A percentile compares a stretch with the other conserved stretches of the same genome.
Conservation (phyloP, 495 filamentous ascomycete genomes). For the Aspergillus conjunctus region DNA sequence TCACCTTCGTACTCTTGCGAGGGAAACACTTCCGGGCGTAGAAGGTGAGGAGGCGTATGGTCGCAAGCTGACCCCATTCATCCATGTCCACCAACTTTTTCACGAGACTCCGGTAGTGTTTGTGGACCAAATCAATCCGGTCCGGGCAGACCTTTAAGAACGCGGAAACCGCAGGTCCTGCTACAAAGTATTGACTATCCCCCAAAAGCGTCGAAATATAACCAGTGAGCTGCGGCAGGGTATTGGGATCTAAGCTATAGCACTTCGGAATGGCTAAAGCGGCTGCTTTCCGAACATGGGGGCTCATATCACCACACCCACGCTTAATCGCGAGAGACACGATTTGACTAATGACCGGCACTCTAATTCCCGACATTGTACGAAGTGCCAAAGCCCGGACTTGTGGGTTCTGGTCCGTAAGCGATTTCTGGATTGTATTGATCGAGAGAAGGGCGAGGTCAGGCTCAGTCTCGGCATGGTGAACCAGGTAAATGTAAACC, state of each 20-base stretch:
- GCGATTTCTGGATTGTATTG: slow-evolving; percentile 96
- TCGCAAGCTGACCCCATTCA: slow-evolving; percentile 92
- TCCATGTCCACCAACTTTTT: slow-evolving; percentile 98
- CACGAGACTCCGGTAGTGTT: slow-evolving; percentile 79
- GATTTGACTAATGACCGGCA: slow-evolving; percentile 98
- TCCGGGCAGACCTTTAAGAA: slow-evolving; percentile 89
- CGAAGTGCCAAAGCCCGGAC: slow-evolving; percentile 87
- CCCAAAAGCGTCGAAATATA: slow-evolving; percentile 75
- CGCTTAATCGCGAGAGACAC: slow-evolving; percentile 95
- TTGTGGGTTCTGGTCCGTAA: slow-evolving; percentile 88
- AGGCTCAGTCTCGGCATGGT: slow-evolving; percentile 92
- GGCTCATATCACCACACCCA: slow-evolving; percentile 89
- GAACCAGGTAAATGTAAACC: slow-evolving; percentile 95
- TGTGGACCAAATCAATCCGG: slow-evolving; percentile 82
- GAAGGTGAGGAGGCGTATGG: slow-evolving; percentile 73
- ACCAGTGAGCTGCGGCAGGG: slow-evolving; percentile 79
- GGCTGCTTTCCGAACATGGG: slow-evolving; percentile 88
- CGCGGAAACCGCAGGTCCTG: slow-evolving; percentile 86
- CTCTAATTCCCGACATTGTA: slow-evolving; percentile 93
- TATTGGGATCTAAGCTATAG: slow-evolving; percentile 87
- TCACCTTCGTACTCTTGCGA: slow-evolving; percentile 58
- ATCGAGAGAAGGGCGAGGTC: slow-evolving; percentile 94
- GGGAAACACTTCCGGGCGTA: slow-evolving; percentile 93
- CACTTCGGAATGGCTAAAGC: slow-evolving; percentile 97
- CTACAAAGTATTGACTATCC: slow-evolving; percentile 93